A percentile compares a stretch with the other conserved stretches of the same genome.
Conservation (phyloP, 176 grass and related monocot genomes). For the Rhynchospora tenuis region DNA sequence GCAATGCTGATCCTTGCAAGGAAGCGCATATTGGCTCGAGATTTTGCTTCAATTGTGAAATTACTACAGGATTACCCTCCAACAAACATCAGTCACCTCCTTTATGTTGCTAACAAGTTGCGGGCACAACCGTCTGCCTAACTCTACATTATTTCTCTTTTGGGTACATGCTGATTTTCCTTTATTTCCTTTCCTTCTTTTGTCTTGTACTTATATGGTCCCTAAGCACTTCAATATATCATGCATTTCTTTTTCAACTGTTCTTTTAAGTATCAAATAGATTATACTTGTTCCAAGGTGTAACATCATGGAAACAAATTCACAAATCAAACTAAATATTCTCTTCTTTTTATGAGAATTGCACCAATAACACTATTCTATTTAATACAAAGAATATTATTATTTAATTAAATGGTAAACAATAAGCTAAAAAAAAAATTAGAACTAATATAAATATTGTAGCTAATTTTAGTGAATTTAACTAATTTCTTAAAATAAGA, state of each 20-base stretch:
- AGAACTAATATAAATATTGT: no score
- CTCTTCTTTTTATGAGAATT: no score
- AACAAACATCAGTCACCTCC: constrained; percentile 80
- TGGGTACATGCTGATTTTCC: neutral
- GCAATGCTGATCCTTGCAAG: constrained; percentile 86
- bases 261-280: neutral
- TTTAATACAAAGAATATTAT: no score
- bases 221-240: neutral
- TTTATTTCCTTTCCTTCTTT: neutral
- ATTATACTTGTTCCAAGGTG: neutral
- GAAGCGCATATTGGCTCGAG: constrained; percentile 59
- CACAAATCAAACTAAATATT: no score
- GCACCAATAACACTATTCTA: no score
- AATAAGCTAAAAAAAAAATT: no score
- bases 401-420: no score
- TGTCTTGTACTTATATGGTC: neutral
- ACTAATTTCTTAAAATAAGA: no score
- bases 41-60: constrained; percentile 72
- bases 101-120: constrained; percentile 86
- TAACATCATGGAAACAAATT: no score
- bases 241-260: neutral
- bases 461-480: no score
- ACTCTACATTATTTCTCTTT: neutral
- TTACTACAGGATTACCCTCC: constrained; percentile 81
- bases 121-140: constrained; percentile 13